These are phyloP conservation scores for Ceratocystis cacaofunesta DNA, from an alignment of 2,329 filamentous ascomycete genomes.

Conservation along the genomic window DNA sequence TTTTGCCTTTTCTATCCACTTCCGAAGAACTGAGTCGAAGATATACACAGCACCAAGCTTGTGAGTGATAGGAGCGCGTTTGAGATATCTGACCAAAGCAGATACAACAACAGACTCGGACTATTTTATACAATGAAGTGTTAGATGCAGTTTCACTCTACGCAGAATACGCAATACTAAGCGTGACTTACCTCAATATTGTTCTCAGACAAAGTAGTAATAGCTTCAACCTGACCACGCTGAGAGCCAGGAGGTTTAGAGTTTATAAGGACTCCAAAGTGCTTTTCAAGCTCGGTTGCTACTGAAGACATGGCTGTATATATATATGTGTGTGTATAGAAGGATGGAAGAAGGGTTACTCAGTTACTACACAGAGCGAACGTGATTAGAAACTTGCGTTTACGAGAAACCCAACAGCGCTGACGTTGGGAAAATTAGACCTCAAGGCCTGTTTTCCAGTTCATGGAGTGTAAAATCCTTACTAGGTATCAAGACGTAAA, in stretches of 20 bases:
- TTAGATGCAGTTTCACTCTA: neutral
- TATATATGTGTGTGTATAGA: neutral
- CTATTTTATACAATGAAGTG: constrained; percentile 32
- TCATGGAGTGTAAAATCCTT: neutral
- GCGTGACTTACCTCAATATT: constrained; percentile 63
- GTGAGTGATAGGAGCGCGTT: constrained; percentile 84
- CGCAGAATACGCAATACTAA: neutral
- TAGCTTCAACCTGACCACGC: constrained; percentile 73
- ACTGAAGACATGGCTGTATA: constrained; percentile 52
- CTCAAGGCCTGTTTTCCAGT: no score
- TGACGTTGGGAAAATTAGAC: neutral
- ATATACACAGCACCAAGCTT: constrained; percentile 99
- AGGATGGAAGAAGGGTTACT: neutral
- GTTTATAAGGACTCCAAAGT: constrained; percentile 78
- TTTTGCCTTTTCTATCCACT: constrained; percentile 95
- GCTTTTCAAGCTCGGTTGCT: constrained; percentile 79
- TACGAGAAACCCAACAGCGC: neutral
- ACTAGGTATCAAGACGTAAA: neutral
- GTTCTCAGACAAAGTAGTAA: constrained; percentile 75
- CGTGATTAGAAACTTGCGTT: constrained; percentile 7
- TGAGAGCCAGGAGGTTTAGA: constrained; percentile 91
- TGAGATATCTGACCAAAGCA: constrained; percentile 58
- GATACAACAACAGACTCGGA: constrained; percentile 81
- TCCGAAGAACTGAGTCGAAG: constrained; percentile 98
- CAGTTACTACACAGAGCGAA: neutral